A percentile compares a stretch with the other conserved stretches of the same genome.
Evolutionary conservation across 1,139 yeast species (phyloP).

Genomic region (Protomyces inouyei): DNA sequence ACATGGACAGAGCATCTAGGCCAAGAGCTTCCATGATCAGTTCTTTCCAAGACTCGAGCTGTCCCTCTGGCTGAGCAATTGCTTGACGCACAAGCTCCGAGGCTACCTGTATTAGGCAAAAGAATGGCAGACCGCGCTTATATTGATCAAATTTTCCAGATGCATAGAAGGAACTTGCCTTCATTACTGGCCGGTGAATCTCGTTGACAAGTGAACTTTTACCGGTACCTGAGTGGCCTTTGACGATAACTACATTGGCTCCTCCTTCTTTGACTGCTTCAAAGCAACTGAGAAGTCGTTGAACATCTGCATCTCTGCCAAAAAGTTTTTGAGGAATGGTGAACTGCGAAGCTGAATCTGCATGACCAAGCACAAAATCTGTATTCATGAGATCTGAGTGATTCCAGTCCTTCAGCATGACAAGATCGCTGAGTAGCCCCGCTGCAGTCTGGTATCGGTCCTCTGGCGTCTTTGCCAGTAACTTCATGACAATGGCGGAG

Average conservation of each 20-base stretch:
- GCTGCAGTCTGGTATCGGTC: slow-evolving; percentile 21
- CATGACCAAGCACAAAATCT: slow-evolving; percentile 6
- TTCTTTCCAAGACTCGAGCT: slow-evolving; percentile 7
- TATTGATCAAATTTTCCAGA: slow-evolving; percentile 25
- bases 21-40: slow-evolving; percentile 10
- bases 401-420: background rate
- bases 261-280: slow-evolving; percentile 16
- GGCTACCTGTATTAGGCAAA: slow-evolving; percentile 13
- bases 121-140: slow-evolving; percentile 23
- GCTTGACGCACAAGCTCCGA: slow-evolving; percentile 13
- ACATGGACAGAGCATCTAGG: slow-evolving; percentile 4
- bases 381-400: background rate
- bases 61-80: slow-evolving; percentile 6
- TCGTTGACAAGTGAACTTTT: slow-evolving; percentile 24
- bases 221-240: slow-evolving; percentile 24
- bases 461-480: slow-evolving; percentile 24
- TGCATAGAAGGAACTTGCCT: slow-evolving; percentile 16
- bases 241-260: slow-evolving; percentile 13
- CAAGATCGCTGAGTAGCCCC: slow-evolving; percentile 16
- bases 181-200: slow-evolving; percentile 16
- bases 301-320: slow-evolving; percentile 18
- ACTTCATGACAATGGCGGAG: slow-evolving; percentile 8
- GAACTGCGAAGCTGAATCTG: slow-evolving; percentile 23
- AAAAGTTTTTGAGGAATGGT: slow-evolving; percentile 13
- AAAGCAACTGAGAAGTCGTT: slow-evolving; percentile 2